Evolutionary conservation across 257 asterid genomes (phyloP), one percentile per base, ranked within the genome.

Genomic region (Asclepias syriaca): DNA sequence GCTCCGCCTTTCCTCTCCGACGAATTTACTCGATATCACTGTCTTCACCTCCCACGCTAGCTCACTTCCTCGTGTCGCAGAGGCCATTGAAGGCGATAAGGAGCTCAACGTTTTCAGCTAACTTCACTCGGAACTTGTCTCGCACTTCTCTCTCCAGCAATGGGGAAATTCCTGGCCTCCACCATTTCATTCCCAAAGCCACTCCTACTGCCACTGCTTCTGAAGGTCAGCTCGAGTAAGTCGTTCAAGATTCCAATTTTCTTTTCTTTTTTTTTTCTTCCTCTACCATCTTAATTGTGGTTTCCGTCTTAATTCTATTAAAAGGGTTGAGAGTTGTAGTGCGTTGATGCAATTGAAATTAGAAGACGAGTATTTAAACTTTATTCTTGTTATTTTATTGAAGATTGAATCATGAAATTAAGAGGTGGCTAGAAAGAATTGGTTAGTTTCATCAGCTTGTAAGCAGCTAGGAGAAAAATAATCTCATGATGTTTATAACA

Each of bases 171-270:
- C 84, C 87, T 10, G 79, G 80, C 74, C 89, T 90, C 63, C 88
- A 78, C 50, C 79, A 85, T 51, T 92, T 92, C 82, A 84, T 87
- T 79, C 86, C 93, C 76, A 84, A 87, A 81, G 88, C 92, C 77
- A 59, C 82, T 21, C 48, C 73, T 24, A 53, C 84, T 37, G 37
- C 86, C 49, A 39, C 82, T 65, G 63, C 80, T 61, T 84, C 88
- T 39, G 83, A 81, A 59, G 74, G 86, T 46, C 90, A 86, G 40
- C 51, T 77, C 12, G 88, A 87, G 97, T 88, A 86, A 78, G 95
- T 81, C 19, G 13, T 73, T 51, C 24, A 34, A 64, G 68, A 34
- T 8, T 54, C 3, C 3, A 24, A 6, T 43, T 43, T 43, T 6
- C 10, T 0, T 8, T 43, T 43, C n/a, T 43, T 43, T 43, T 43